These are phyloP conservation scores for Monosporozyma servazzii DNA, from an alignment of 805 yeast genomes.

Conservation along the genomic window DNA sequence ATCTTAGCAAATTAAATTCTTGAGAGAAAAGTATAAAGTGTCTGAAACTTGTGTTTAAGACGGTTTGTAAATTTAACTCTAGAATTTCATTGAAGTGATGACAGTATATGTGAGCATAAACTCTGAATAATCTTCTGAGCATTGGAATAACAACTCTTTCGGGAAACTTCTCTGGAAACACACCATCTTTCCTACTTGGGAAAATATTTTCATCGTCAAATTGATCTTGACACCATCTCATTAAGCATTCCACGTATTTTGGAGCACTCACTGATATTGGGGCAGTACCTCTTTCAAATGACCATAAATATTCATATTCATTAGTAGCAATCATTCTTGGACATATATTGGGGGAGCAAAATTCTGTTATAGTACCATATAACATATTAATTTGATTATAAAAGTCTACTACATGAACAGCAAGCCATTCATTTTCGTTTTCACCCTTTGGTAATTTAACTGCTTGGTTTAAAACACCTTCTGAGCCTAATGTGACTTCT, in stretches of 20 bases:
- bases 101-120: constrained; percentile 95
- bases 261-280: constrained; percentile 92
- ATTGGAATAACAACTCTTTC: constrained; percentile 67
- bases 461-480: constrained; percentile 82
- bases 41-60: constrained; percentile 86
- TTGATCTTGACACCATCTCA: constrained; percentile 92
- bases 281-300: constrained; percentile 56
- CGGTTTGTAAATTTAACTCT: constrained; percentile 86
- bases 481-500: constrained; percentile 90
- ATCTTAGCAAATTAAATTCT: constrained; percentile 69
- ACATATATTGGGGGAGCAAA: constrained; percentile 90
- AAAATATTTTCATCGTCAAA: constrained; percentile 85
- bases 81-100: constrained; percentile 95
- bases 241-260: constrained; percentile 82
- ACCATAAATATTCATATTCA: constrained; percentile 96
- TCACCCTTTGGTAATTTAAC: constrained; percentile 91
- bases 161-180: constrained; percentile 79
- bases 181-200: constrained; percentile 85
- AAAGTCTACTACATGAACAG: constrained; percentile 95
- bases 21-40: constrained; percentile 83
- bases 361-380: constrained; percentile 90
- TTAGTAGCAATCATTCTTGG: constrained; percentile 97
- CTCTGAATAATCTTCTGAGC: constrained; percentile 82
- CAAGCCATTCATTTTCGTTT: constrained; percentile 87
- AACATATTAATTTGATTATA: constrained; percentile 94